Conservation (phyloP, 139 green algal genomes). For the Mychonastes homosphaera region DNA sequence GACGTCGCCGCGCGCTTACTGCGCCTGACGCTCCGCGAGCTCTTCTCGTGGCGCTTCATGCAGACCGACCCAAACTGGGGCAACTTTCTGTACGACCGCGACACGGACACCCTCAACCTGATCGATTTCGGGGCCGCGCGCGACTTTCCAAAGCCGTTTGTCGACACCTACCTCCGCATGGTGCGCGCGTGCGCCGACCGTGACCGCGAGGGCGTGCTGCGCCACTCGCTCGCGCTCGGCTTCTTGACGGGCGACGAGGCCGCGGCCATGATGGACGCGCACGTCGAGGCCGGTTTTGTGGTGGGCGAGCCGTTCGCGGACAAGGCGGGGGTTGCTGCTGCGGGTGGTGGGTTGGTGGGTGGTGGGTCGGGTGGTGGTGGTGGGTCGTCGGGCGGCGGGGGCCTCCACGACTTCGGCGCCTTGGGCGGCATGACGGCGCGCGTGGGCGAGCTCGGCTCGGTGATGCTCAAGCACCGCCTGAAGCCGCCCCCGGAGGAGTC, state of each 20-base stretch:
- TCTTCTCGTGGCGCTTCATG: conserved; percentile 92
- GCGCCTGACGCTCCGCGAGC: conserved; percentile 74
- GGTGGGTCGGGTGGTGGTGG: conserved; percentile 78
- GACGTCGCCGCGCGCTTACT: conserved; percentile 70
- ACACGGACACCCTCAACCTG: conserved; percentile 52
- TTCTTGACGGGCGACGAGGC: conserved; percentile 88
- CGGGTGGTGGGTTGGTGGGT: conserved; percentile 80
- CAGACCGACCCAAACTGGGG: conserved; percentile 94
- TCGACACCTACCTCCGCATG: conserved; percentile 86
- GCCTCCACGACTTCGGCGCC: conserved; percentile 76
- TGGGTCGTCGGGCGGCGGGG: conserved; percentile 12
- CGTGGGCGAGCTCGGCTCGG: conserved; percentile 55
- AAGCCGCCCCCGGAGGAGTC: conserved; percentile 83
- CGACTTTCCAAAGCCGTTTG: conserved; percentile 29
- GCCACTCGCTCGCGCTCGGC: conserved; percentile 58
- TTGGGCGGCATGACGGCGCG: conserved; percentile 38
- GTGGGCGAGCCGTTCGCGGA: conserved; percentile 84
- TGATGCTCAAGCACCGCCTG: conserved; percentile 88
- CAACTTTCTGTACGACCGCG: conserved; percentile 94
- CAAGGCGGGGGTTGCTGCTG: too few relatives aligned
- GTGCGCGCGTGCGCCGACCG: conserved; percentile 74
- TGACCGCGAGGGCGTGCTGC: conserved; percentile 56
- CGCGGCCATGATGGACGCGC: conserved; percentile 79
- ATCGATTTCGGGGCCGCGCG: conserved; percentile 89
- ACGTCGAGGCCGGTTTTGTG: conserved; percentile 77